Base-by-base conservation (phyloP, 106 monocot genomes). In the Dendrobium officinale region DNA sequence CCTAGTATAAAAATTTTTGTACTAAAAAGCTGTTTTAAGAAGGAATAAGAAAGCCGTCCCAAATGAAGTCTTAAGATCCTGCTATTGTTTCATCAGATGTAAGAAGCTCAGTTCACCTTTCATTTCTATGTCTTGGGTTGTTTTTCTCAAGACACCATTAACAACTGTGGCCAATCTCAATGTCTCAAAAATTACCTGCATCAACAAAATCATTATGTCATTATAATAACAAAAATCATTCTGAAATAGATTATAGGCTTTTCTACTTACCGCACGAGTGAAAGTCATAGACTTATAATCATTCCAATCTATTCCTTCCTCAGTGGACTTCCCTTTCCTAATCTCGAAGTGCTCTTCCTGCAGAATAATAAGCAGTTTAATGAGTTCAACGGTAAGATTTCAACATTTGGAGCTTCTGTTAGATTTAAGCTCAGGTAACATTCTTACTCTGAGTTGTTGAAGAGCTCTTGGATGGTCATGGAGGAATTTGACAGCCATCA, bases 401-500 rank as follows among this genome's bases (percentile, higher is more conserved):
- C n/a, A 4, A 37, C 33, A 70, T 11, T 33, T 70, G 16, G 37
- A 15, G 37, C 29, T 70, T 37, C 70, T 0, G 70, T 40, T 9
- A 5, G 2, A 64, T 64, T 64, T 24, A 26, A 33, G 31, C 75
- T 45, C 47, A 10, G 76, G 5, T 42, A 20, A 19, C 10, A 18
- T 66, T 68, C 76, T 82, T 90, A 99, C 99, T 85, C 93, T 87
- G 55, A 99, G 85, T 85, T 93, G 83, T 77, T 93, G 83, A 72
- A 99, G 88, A 82, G 91, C 99, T 80, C 49, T 91, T 5, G 99
- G 95, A 41, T 99, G 86, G 73, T 91, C 95, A 72, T 85, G 89
- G 55, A 99, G 93, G 77, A 93, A 99, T 75, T 95, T 95, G 79
- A 99, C 80, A 72, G 87, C 88, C 99, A 99, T 99, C 99, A 99